Conservation (phyloP, 2,329 filamentous ascomycete species). For the Biscogniauxia marginata region DNA sequence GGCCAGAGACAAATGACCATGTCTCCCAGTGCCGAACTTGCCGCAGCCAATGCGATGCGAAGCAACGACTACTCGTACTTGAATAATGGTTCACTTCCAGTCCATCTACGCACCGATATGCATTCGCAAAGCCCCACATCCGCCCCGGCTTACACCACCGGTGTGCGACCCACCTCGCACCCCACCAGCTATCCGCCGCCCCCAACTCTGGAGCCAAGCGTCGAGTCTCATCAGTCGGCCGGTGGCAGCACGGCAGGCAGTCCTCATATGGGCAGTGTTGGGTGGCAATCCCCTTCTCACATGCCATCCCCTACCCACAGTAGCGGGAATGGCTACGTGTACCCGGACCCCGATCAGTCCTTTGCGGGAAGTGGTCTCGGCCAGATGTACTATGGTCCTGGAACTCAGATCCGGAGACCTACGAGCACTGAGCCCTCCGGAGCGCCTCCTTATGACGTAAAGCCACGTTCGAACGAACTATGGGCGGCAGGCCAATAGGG, state of each 20-base stretch:
- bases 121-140: slow-evolving; percentile 66
- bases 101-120: slow-evolving; percentile 76
- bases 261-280: slow-evolving; percentile 77
- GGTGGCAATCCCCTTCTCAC: slow-evolving; percentile 85
- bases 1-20: slow-evolving; percentile 76
- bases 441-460: slow-evolving; percentile 59
- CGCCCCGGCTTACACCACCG: slow-evolving; percentile 60
- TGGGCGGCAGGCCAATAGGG: slow-evolving; percentile 41
- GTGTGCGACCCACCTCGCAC: slow-evolving; percentile 76
- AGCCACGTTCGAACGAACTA: slow-evolving; percentile 46
- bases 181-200: slow-evolving; percentile 80
- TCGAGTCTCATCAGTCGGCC: slow-evolving; percentile 70
- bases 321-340: slow-evolving; percentile 66
- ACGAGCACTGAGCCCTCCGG: slow-evolving; percentile 68
- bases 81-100: slow-evolving; percentile 74
- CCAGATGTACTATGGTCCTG: slow-evolving; percentile 71
- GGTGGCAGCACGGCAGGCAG: slow-evolving; percentile 73
- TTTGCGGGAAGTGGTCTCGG: slow-evolving; percentile 56
- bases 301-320: slow-evolving; percentile 68
- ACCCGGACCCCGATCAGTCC: slow-evolving; percentile 78
- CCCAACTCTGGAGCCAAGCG: slow-evolving; percentile 79
- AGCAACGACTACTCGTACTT: slow-evolving; percentile 76
- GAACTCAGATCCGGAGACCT: slow-evolving; percentile 62
- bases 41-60: slow-evolving; percentile 66
- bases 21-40: slow-evolving; percentile 75